These are phyloP conservation scores for Capsaspora owczarzaki DNA, from an alignment of 78 protist genomes.

Conservation along the genomic window DNA sequence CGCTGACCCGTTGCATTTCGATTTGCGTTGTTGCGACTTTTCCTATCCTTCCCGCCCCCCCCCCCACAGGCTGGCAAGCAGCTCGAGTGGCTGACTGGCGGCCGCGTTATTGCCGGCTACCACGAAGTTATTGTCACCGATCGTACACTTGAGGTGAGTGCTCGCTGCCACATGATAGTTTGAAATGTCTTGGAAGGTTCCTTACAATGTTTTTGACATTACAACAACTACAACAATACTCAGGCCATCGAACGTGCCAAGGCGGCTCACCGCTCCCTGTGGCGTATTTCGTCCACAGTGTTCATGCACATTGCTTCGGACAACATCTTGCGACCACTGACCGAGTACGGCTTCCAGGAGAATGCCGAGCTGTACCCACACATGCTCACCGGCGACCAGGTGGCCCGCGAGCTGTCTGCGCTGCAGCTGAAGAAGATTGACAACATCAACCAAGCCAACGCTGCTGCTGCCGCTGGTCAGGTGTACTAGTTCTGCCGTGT, in stretches of 20 bases:
- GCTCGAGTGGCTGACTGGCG: conserved; percentile 78
- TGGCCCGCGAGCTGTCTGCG: neutral
- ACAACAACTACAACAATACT: neutral
- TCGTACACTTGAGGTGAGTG: conserved; percentile 31
- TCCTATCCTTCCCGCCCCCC: neutral
- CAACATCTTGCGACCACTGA: conserved; percentile 14
- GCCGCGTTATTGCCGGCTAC: conserved; percentile 70
- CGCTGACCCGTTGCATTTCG: neutral
- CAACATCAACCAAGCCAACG: too few relatives aligned
- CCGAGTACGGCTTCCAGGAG: neutral
- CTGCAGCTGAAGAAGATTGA: conserved; percentile 5
- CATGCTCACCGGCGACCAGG: conserved; percentile 29
- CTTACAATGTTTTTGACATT: neutral
- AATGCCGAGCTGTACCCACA: conserved; percentile 3
- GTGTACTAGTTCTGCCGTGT: too few relatives aligned
- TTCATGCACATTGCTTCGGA: conserved; percentile 75
- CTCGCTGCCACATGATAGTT: neutral
- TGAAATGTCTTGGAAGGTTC: neutral
- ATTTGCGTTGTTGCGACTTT: neutral
- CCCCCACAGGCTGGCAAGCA: conserved; percentile 82
- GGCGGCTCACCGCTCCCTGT: conserved; percentile 35
- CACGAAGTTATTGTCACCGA: conserved; percentile 76
- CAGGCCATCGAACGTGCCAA: conserved; percentile 34
- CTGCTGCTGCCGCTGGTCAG: too few relatives aligned
- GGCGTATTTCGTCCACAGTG: conserved; percentile 82